A percentile compares a stretch with the other conserved stretches of the same genome.
Evolutionary conservation across 1,139 yeast species (phyloP).

Genomic region (Yamadazyma taylorii): DNA sequence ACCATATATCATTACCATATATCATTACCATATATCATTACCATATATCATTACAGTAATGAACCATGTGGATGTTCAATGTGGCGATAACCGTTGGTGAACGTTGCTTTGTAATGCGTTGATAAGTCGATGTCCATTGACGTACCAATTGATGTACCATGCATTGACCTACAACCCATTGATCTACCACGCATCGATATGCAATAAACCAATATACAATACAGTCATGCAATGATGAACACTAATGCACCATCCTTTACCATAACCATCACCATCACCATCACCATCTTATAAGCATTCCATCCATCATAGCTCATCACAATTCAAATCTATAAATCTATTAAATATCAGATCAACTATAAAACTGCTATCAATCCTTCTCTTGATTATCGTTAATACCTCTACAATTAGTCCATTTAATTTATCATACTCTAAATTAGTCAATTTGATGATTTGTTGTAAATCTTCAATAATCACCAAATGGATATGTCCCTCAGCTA

Average conservation of each 20-base stretch:
- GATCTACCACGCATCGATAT: no score
- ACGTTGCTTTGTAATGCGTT: no score
- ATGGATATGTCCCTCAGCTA: slow-evolving; percentile 1
- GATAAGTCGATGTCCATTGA: no score
- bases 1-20: no score
- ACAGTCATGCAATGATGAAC: neutral
- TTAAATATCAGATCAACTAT: slow-evolving; percentile 11
- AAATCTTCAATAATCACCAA: slow-evolving; percentile 16
- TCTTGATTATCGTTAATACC: slow-evolving; percentile 10
- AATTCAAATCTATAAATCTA: slow-evolving; percentile 11
- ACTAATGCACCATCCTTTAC: neutral
- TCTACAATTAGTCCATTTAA: slow-evolving; percentile 16
- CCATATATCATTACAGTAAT: no score
- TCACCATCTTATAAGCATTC: neutral
- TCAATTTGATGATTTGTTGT: slow-evolving; percentile 12
- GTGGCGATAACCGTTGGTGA: no score
- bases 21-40: no score
- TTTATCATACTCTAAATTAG: slow-evolving; percentile 11
- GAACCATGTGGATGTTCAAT: no score
- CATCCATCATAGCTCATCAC: slow-evolving; percentile 5
- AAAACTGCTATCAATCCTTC: slow-evolving; percentile 1
- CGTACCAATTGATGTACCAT: no score
- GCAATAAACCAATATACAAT: no score
- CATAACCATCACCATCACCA: neutral
- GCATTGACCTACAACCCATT: no score